Conservation (phyloP, 495 filamentous ascomycete genomes). For the Astrothelium subdiscretum region DNA sequence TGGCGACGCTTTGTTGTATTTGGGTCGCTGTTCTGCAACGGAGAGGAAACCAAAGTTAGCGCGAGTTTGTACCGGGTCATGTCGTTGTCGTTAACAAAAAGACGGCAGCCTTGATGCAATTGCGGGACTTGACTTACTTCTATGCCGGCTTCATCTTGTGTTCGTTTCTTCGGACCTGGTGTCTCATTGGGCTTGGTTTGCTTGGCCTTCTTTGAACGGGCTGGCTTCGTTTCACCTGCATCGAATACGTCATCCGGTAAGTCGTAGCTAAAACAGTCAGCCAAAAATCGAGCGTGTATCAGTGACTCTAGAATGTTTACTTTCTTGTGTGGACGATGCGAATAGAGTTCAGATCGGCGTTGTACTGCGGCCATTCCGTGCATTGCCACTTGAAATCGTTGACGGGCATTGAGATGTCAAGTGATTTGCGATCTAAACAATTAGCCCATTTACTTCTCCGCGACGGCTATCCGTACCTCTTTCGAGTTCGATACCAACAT, state of each 20-base stretch:
- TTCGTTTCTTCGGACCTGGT: constrained; percentile 24
- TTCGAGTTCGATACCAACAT: constrained; percentile 66
- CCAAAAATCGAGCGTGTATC: constrained; percentile 15
- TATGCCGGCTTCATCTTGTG: constrained; percentile 20
- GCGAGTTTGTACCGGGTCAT: neutral
- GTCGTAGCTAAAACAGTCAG: constrained; percentile 48
- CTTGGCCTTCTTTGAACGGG: constrained; percentile 23
- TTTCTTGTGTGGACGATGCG: constrained; percentile 65
- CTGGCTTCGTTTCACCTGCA: constrained; percentile 49
- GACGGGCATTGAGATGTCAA: constrained; percentile 60
- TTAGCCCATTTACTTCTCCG: constrained; percentile 6
- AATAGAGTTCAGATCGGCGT: constrained; percentile 52
- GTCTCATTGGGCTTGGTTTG: constrained; percentile 11
- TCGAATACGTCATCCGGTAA: constrained; percentile 84
- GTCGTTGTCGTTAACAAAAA: neutral
- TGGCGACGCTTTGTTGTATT: constrained; percentile 5
- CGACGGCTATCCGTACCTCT: constrained; percentile 41
- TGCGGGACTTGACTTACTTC: constrained; percentile 27
- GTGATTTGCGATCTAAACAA: constrained; percentile 40
- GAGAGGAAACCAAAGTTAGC: neutral
- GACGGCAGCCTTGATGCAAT: too few species aligned
- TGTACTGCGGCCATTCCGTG: constrained; percentile 52
- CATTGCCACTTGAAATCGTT: constrained; percentile 62
- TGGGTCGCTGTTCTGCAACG: neutral
- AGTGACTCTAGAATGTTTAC: constrained; percentile 30